A percentile compares a stretch with the other conserved stretches of the same genome.
Evolutionary conservation across 257 asterid genomes (phyloP).

Genomic region (Ehretia macrophylla): DNA sequence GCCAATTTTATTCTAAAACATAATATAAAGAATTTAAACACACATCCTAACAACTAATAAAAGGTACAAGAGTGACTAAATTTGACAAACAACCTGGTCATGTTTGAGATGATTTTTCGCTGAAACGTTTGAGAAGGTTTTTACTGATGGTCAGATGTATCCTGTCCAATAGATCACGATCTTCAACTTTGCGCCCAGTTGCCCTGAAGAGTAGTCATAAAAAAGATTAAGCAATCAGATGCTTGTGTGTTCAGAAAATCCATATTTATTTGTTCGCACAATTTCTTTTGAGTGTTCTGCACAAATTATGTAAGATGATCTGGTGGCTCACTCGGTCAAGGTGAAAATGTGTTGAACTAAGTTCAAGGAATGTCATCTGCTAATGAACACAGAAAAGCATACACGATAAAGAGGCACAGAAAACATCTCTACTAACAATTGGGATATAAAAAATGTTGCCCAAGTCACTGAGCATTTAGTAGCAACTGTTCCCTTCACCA

Average conservation of each 20-base stretch:
- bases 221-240: no score
- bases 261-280: no score
- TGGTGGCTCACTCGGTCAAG: not conserved
- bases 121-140: no score
- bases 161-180: constrained; percentile 93
- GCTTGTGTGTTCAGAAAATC: no score
- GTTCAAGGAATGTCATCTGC: not conserved
- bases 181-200: constrained; percentile 85
- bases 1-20: constrained; percentile 1
- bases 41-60: not conserved
- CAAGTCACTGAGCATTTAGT: constrained; percentile 72
- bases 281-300: no score
- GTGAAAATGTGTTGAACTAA: not conserved
- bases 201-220: constrained; percentile 37
- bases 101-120: no score
- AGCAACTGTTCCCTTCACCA: constrained; percentile 77
- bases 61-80: constrained; percentile 10
- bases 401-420: not conserved
- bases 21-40: not conserved
- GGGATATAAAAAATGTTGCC: constrained; percentile 71
- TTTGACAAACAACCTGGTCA: constrained; percentile 73
- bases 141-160: constrained; percentile 89
- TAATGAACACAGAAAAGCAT: not conserved
- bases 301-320: not conserved
- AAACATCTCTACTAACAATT: constrained; percentile 42